phyloP scores from a whole-genome alignment of 2,329 filamentous ascomycete species.

The Diatrype stigma region DNA sequence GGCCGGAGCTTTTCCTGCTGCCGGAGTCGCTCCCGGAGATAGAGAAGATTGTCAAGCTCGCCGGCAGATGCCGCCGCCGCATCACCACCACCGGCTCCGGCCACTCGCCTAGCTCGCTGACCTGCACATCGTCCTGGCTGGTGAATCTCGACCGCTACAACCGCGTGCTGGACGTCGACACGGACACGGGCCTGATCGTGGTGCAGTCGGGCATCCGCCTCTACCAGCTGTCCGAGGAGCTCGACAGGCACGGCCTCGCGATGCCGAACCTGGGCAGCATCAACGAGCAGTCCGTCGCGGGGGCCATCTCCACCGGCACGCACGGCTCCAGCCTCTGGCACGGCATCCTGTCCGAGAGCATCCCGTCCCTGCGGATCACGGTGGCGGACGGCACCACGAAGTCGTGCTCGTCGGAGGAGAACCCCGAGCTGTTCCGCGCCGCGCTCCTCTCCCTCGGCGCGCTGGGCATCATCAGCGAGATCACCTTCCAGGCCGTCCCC shows the following conservation, averaged over 20 bases:
- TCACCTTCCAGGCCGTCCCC: slow-evolving; percentile 77
- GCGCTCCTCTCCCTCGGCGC: slow-evolving; percentile 84
- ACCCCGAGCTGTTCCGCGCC: slow-evolving; percentile 79
- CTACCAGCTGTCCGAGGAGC: slow-evolving; percentile 65
- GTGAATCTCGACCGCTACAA: slow-evolving; percentile 86
- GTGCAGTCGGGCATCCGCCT: slow-evolving; percentile 89
- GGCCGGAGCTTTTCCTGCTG: slow-evolving; percentile 86
- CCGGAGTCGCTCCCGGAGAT: slow-evolving; percentile 77
- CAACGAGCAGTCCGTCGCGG: slow-evolving; percentile 87
- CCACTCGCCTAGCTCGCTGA: slow-evolving; percentile 88
- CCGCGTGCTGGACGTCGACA: slow-evolving; percentile 66
- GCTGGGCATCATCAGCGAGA: slow-evolving; percentile 83
- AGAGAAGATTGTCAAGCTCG: slow-evolving; percentile 76
- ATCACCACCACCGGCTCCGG: slow-evolving; percentile 84
- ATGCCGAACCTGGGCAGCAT: slow-evolving; percentile 94
- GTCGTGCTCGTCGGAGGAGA: slow-evolving; percentile 64
- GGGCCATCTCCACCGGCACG: slow-evolving; percentile 87
- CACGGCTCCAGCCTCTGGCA: slow-evolving; percentile 84
- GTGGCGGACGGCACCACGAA: slow-evolving; percentile 74
- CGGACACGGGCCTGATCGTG: slow-evolving; percentile 60
- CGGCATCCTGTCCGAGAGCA: slow-evolving; percentile 76
- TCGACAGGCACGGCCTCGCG: slow-evolving; percentile 72
- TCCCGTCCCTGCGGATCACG: slow-evolving; percentile 72
- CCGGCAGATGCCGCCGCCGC: slow-evolving; percentile 73
- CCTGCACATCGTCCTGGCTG: slow-evolving; percentile 91